Conservation (phyloP, 1,284 basidiomycete species). For the Ceratobasidium sp. region DNA sequence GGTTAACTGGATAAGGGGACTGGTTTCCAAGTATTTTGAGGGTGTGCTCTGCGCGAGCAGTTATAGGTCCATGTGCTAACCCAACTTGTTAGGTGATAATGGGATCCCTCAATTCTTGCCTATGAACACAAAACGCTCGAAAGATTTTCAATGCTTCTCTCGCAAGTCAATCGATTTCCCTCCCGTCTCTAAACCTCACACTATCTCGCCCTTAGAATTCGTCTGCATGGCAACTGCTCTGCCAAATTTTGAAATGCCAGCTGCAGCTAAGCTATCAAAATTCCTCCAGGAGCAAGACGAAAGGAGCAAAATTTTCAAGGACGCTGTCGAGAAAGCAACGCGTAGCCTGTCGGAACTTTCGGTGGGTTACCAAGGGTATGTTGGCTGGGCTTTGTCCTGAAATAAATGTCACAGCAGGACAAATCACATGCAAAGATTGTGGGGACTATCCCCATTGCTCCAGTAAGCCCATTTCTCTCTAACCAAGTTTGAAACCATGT, state of each 20-base stretch:
- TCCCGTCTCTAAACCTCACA: not conserved
- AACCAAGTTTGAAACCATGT: not conserved
- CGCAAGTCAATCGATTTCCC: constrained; percentile 1
- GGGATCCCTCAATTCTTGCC: constrained; percentile 29
- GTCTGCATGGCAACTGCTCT: constrained; percentile 29
- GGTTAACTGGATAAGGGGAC: constrained; percentile 30
- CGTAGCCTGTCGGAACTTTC: constrained; percentile 3
- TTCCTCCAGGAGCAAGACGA: constrained; percentile 27
- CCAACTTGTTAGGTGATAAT: constrained; percentile 12
- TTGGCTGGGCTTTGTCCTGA: not conserved
- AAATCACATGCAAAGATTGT: not conserved
- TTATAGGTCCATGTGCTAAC: not conserved
- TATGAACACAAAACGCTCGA: constrained; percentile 30
- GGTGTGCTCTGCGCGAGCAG: not conserved
- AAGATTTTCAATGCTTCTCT: constrained; percentile 39
- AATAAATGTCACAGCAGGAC: not conserved
- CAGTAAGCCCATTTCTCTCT: constrained; percentile 1
- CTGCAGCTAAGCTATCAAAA: constrained; percentile 23
- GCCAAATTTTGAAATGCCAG: constrained; percentile 28
- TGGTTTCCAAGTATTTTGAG: constrained; percentile 34
- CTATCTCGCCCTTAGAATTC: constrained; percentile 12
- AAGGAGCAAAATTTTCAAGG: constrained; percentile 19
- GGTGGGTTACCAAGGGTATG: not conserved
- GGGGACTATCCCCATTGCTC: constrained; percentile 9
- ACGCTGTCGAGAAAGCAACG: constrained; percentile 23